Conservation (phyloP, 2,329 filamentous ascomycete genomes). For the Hymenoscyphus repandus region DNA sequence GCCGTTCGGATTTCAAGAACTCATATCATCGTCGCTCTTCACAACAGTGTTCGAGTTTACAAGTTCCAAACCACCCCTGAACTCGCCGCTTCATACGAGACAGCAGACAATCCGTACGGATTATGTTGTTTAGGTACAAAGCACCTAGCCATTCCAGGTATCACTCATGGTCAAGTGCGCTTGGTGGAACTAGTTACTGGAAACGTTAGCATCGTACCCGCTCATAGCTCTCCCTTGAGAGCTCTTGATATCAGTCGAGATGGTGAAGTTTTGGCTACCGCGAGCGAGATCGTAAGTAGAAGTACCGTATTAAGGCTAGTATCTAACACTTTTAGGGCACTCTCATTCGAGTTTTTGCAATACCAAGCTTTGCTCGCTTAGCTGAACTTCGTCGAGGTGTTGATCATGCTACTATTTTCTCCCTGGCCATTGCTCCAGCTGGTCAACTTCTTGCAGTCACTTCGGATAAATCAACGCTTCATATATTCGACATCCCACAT, state of each 20-base stretch:
- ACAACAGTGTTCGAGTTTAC: constrained; percentile 79
- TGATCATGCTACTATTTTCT: constrained; percentile 82
- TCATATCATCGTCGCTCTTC: constrained; percentile 73
- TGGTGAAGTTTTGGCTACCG: constrained; percentile 78
- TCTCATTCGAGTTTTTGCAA: constrained; percentile 79
- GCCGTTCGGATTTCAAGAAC: constrained; percentile 72
- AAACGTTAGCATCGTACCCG: constrained; percentile 89
- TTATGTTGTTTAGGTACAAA: constrained; percentile 72
- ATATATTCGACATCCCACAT: constrained; percentile 82
- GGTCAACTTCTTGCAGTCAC: constrained; percentile 81
- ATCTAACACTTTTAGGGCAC: constrained; percentile 58
- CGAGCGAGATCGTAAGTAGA: constrained; percentile 65
- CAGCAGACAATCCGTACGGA: constrained; percentile 76
- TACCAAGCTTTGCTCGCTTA: constrained; percentile 71
- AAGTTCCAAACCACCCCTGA: constrained; percentile 68
- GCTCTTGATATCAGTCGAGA: constrained; percentile 77
- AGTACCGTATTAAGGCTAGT: not conserved
- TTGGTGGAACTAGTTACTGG: constrained; percentile 71
- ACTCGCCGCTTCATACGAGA: constrained; percentile 73
- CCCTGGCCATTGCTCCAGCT: constrained; percentile 79
- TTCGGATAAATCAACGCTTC: constrained; percentile 92
- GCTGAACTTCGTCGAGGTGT: constrained; percentile 84
- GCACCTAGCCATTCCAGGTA: constrained; percentile 78
- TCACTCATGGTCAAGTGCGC: constrained; percentile 82
- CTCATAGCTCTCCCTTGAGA: constrained; percentile 73